Percentiles rank a stretch among this genome's conserved stretches.
Conservation (phyloP, 768 basidiomycete genomes). For the Flagelloscypha sp. region DNA sequence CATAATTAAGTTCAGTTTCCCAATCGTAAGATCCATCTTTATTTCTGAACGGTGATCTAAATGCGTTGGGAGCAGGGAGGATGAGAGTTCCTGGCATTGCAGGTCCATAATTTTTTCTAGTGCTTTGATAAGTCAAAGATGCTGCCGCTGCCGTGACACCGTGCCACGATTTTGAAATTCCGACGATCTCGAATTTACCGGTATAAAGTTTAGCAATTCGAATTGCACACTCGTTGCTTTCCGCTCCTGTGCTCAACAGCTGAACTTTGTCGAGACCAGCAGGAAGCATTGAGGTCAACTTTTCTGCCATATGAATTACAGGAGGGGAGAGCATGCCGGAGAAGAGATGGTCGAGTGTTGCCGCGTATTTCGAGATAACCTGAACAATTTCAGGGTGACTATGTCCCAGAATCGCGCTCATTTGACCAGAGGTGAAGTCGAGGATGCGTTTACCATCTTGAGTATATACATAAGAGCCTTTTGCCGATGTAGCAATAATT, state of each 20-base stretch:
- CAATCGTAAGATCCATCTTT: slow-evolving; percentile 15
- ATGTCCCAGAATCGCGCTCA: slow-evolving; percentile 15
- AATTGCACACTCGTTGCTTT: slow-evolving; percentile 14
- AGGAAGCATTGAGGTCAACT: slow-evolving; percentile 10
- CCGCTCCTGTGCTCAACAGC: slow-evolving; percentile 11
- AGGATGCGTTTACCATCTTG: slow-evolving; percentile 12
- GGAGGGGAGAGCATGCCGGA: slow-evolving; percentile 14
- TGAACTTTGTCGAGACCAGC: slow-evolving; percentile 16
- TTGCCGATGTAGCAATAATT: slow-evolving; percentile 13
- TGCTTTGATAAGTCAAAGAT: slow-evolving; percentile 16
- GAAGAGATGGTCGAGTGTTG: slow-evolving; percentile 13
- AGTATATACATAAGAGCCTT: slow-evolving; percentile 14
- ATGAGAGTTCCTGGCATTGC: slow-evolving; percentile 12
- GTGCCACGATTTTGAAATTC: slow-evolving; percentile 16
- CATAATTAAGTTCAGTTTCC: slow-evolving; percentile 15
- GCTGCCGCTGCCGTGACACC: slow-evolving; percentile 15
- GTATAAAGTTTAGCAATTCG: slow-evolving; percentile 16
- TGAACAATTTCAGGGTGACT: slow-evolving; percentile 13
- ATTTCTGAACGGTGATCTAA: slow-evolving; percentile 15
- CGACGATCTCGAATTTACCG: slow-evolving; percentile 16
- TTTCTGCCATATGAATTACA: slow-evolving; percentile 11
- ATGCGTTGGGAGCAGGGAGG: slow-evolving; percentile 17
- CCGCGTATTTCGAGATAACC: slow-evolving; percentile 8
- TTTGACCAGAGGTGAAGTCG: slow-evolving; percentile 16
- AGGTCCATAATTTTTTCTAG: slow-evolving; percentile 15